Evolutionary conservation across 2,329 filamentous ascomycete genomes (phyloP).

Genomic region (Didymella exigua): DNA sequence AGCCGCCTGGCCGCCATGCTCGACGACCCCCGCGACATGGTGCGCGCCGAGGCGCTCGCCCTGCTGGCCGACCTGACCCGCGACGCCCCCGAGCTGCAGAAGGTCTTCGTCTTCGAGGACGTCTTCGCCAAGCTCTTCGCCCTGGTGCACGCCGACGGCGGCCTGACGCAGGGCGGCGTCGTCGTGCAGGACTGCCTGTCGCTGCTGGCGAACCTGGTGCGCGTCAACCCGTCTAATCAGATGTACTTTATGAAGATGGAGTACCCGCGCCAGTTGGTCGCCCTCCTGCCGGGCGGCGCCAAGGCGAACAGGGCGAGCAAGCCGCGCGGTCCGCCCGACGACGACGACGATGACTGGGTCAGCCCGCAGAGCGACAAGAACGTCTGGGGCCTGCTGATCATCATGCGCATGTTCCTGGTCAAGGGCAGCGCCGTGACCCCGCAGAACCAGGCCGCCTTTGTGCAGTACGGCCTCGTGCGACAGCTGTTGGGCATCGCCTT

Average conservation of each 20-base stretch:
- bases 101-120: constrained; percentile 93
- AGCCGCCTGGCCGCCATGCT: constrained; percentile 82
- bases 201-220: constrained; percentile 84
- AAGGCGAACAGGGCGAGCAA: constrained; percentile 59
- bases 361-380: constrained; percentile 84
- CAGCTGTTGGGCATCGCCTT: constrained; percentile 85
- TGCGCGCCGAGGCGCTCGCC: constrained; percentile 82
- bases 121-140: constrained; percentile 86
- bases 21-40: constrained; percentile 82
- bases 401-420: constrained; percentile 84
- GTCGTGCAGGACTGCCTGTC: constrained; percentile 93
- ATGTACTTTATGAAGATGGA: constrained; percentile 91
- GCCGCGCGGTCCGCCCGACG: constrained; percentile 52
- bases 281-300: constrained; percentile 68
- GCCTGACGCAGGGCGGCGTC: constrained; percentile 79
- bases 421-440: constrained; percentile 78
- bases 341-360: constrained; percentile 73
- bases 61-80: constrained; percentile 88
- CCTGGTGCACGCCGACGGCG: constrained; percentile 82
- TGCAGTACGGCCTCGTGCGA: constrained; percentile 78
- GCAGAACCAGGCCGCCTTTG: constrained; percentile 85
- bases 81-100: constrained; percentile 85
- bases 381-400: constrained; percentile 84
- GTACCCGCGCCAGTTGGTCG: constrained; percentile 73
- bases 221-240: constrained; percentile 89